phyloP scores from a whole-genome alignment of 2,329 filamentous ascomycete genomes.

The Nigrospora osmanthi region DNA sequence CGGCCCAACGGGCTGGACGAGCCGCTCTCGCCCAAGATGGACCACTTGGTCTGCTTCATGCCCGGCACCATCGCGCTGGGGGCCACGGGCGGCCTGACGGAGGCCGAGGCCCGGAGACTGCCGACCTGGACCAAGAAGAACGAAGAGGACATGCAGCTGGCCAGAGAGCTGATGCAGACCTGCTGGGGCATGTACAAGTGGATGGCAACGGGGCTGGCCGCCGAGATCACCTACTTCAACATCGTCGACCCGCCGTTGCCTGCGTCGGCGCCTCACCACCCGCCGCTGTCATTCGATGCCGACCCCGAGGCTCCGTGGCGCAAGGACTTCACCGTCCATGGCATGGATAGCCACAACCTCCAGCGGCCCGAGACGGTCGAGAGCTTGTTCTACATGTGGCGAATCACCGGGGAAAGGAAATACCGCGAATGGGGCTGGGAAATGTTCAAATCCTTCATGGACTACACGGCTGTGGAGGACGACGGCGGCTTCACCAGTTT shows the following conservation, averaged over 20 bases:
- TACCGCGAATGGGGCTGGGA: conserved; percentile 98
- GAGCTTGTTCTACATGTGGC: conserved; percentile 96
- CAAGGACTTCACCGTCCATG: conserved; percentile 71
- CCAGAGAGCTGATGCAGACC: conserved; percentile 87
- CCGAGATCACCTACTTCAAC: conserved; percentile 90
- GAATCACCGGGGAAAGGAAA: conserved; percentile 81
- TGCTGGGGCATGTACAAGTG: conserved; percentile 97
- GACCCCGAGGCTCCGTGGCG: conserved; percentile 58
- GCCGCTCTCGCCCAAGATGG: conserved; percentile 80
- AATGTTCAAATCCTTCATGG: conserved; percentile 90
- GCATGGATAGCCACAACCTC: conserved; percentile 83
- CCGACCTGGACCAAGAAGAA: conserved; percentile 69
- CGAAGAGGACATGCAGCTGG: conserved; percentile 80
- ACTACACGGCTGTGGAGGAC: conserved; percentile 72
- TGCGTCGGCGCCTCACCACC: conserved; percentile 44
- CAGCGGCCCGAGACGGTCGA: conserved; percentile 97
- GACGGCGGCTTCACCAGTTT: conserved; percentile 78
- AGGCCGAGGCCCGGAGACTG: conserved; percentile 66
- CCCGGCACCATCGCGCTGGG: conserved; percentile 90
- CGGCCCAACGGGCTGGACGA: conserved; percentile 64
- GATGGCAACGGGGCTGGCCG: conserved; percentile 84
- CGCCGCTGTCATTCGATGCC: conserved; percentile 41
- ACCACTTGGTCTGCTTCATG: conserved; percentile 96
- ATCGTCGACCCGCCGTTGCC: conserved; percentile 61
- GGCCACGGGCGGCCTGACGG: conserved; percentile 69